Percentiles rank a stretch among this genome's conserved stretches.
Conservation (phyloP, 805 yeast genomes). For the Cyberlindnera galapagoensis region DNA sequence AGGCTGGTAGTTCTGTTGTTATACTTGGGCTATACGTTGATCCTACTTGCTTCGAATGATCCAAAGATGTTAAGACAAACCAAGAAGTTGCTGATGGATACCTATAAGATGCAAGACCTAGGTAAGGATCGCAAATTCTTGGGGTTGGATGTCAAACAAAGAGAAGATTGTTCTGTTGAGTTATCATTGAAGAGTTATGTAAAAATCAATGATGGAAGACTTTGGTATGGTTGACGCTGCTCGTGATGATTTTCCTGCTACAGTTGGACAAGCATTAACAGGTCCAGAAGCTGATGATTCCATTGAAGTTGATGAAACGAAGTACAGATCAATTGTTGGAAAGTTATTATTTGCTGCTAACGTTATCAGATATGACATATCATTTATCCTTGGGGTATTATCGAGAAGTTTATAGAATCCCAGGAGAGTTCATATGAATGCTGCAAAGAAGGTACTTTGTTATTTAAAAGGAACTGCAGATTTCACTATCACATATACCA, state of each 20-base stretch:
- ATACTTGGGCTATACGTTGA: constrained; percentile 5
- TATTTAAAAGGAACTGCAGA: constrained; percentile 1
- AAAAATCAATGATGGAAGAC: not conserved
- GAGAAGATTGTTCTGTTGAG: not conserved
- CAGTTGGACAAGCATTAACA: not conserved
- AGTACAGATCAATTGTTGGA: constrained; percentile 3
- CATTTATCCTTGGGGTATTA: constrained; percentile 1
- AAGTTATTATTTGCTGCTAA: constrained; percentile 4
- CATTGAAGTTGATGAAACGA: not conserved
- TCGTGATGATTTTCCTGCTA: constrained; percentile 1
- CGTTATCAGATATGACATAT: constrained; percentile 2
- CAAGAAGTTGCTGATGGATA: constrained; percentile 1
- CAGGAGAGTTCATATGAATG: not conserved
- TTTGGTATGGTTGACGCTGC: constrained; percentile 1
- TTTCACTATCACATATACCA: not conserved
- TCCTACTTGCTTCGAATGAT: constrained; percentile 1
- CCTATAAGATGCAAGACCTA: constrained; percentile 2
- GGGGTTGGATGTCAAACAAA: constrained; percentile 1
- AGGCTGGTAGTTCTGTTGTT: not conserved
- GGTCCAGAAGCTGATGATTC: not conserved
- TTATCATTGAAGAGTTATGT: constrained; percentile 2
- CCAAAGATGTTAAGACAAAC: not conserved
- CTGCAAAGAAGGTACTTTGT: not conserved
- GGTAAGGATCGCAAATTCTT: constrained; percentile 1
- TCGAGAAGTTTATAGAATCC: constrained; percentile 1